Evolutionary conservation across 352 stramenopile species (phyloP), one percentile per base, ranked within the genome.

Genomic region (Achlya hypogyna): DNA sequence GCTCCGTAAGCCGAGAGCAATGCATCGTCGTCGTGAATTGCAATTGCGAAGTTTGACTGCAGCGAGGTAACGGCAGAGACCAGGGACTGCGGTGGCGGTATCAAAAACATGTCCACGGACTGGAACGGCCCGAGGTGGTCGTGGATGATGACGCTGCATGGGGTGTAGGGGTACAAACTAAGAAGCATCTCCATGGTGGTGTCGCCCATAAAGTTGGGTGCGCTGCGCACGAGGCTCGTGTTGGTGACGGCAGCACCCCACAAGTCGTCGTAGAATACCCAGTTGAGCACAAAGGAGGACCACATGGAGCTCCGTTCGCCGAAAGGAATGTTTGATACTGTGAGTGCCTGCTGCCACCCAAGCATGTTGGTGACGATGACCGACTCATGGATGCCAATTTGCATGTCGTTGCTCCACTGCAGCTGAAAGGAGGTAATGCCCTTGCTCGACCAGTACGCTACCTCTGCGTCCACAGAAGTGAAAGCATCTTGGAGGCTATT

Each of bases 321-420:
- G 6, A n/a, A 45, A 3, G 38, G 1, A 18, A 45, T 45, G 12
- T 10, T 1, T n/a, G 6, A 3, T 3, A n/a, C 56, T 35, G 31
- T 54, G 9, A 65, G 22, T 5, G 32, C 12, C 18, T 65, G 35
- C 14, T 8, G 2, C 23, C 18, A 45, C 4, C 59, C 59, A 12
- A 65, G 29, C 20, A 43, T 32, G 32, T 65, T 65, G 38, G 31
- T 22, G 2, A 65, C 35, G 29, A 5, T 20, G 27, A 65, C 35
- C 18, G 14, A 53, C 5, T 65, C 59, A 18, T 56, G 22, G 29
- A 65, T 54, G 14, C 59, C 59, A 54, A 53, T 32, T 58, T 56
- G 34, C 8, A 58, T 27, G 12, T n/a, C 18, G 34, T 65, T 65
- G 49, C 31, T 31, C 27, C 56, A 64, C 42, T 40, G 56, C n/a